phyloP scores from a whole-genome alignment of 1,284 basidiomycete species.

The Cutaneotrichosporon sp. region DNA sequence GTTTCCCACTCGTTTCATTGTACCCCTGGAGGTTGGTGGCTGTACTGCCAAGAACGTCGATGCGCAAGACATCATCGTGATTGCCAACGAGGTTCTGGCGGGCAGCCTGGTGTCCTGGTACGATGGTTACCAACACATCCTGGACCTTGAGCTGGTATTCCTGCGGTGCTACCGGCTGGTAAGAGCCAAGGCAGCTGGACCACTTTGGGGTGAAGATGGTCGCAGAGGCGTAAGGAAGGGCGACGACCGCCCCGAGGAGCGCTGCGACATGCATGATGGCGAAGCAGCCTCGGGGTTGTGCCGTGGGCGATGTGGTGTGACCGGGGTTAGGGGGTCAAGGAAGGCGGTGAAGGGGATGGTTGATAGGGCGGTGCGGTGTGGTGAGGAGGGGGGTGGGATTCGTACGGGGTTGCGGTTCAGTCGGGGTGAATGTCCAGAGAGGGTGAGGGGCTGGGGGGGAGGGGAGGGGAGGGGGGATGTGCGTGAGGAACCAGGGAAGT shows the following conservation, averaged over 20 bases:
- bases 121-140: slow-evolving; percentile 70
- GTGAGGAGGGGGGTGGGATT: background rate
- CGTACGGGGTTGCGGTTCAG: background rate
- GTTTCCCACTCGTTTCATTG: slow-evolving; percentile 61
- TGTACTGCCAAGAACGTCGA: slow-evolving; percentile 47
- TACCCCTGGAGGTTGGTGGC: slow-evolving; percentile 61
- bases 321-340: background rate
- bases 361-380: background rate
- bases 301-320: background rate
- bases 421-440: background rate
- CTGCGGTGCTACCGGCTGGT: slow-evolving; percentile 27
- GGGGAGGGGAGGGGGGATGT: background rate
- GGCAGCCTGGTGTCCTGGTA: slow-evolving; percentile 53
- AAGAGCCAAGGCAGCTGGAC: slow-evolving; percentile 33
- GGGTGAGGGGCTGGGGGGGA: background rate
- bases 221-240: slow-evolving; percentile 19
- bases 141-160: slow-evolving; percentile 57
- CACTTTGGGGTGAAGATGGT: slow-evolving; percentile 34
- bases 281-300: slow-evolving; percentile 11
- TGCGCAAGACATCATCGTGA: slow-evolving; percentile 44
- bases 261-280: slow-evolving; percentile 13
- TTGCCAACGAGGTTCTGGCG: slow-evolving; percentile 38
- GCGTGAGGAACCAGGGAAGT: no score
- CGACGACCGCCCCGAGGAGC: slow-evolving; percentile 15
- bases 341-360: background rate